Percentiles rank a stretch among this genome's conserved stretches.
Conservation (phyloP, 139 green algal species). For the Volvox reticuliferus region DNA sequence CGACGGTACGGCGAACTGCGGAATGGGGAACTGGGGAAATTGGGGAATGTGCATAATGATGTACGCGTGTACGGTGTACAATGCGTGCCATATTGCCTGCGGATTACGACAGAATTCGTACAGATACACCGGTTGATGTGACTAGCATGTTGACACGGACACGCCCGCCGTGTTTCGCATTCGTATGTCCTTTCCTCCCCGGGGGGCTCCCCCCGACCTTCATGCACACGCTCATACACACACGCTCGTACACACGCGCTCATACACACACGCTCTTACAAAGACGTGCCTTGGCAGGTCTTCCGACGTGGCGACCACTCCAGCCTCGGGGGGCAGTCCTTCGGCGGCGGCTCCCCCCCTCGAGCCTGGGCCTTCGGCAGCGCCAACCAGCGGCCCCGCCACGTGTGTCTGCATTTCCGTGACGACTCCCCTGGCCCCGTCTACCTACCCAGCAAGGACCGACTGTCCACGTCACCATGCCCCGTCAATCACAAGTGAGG, state of each 20-base stretch:
- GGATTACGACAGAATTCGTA: too few species aligned
- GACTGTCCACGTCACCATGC: not conserved
- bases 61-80: too few species aligned
- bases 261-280: too few species aligned
- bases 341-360: slow-evolving; percentile 8
- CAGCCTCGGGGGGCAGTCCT: not conserved
- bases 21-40: too few species aligned
- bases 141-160: too few species aligned
- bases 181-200: too few species aligned
- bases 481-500: slow-evolving; percentile 3
- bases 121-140: too few species aligned
- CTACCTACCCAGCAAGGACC: slow-evolving; percentile 46
- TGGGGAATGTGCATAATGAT: too few species aligned
- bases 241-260: not conserved
- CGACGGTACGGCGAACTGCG: not conserved
- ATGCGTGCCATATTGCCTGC: too few species aligned
- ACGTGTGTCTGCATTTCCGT: slow-evolving; percentile 45
- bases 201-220: too few species aligned
- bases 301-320: slow-evolving; percentile 17
- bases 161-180: too few species aligned
- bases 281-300: not conserved
- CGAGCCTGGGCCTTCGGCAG: slow-evolving; percentile 44
- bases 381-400: slow-evolving; percentile 43
- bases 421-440: slow-evolving; percentile 50
- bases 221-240: too few species aligned